Evolutionary conservation across 148 eudicot genomes (phyloP).

Genomic region (Mesembryanthemum crystallinum): DNA sequence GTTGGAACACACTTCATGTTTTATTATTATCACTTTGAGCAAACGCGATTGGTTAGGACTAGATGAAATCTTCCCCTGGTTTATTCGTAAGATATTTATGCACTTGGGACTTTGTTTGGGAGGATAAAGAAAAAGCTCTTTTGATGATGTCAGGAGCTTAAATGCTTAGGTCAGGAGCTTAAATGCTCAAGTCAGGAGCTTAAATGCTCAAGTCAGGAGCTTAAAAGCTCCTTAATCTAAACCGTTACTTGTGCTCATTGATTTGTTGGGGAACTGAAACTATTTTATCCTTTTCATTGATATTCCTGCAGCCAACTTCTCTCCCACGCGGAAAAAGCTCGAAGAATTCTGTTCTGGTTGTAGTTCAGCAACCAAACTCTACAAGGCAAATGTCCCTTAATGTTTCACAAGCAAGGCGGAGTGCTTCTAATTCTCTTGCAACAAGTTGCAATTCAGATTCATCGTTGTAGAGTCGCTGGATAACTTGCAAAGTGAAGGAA

Average conservation of each 20-base stretch:
- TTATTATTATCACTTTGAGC: no score
- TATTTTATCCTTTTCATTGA: not conserved
- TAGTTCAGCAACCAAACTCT: slow-evolving; percentile 80
- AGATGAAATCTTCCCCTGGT: no score
- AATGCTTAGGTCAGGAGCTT: no score
- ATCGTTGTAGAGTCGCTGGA: slow-evolving; percentile 8
- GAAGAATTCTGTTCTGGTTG: slow-evolving; percentile 53
- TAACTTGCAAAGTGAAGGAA: not conserved
- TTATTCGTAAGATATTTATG: no score
- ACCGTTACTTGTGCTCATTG: not conserved
- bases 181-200: no score
- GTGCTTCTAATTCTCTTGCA: not conserved
- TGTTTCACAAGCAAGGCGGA: slow-evolving; percentile 13
- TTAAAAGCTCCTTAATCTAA: no score
- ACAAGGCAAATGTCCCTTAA: slow-evolving; percentile 19
- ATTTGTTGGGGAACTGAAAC: not conserved
- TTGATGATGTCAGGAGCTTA: no score
- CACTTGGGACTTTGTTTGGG: no score
- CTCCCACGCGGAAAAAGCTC: slow-evolving; percentile 32
- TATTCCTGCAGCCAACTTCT: slow-evolving; percentile 55
- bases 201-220: no score
- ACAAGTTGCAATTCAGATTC: slow-evolving; percentile 8
- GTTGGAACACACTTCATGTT: not conserved
- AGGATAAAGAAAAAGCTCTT: no score
- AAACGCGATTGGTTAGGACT: no score